These are phyloP conservation scores for Fraxinus anomala DNA, from an alignment of 257 asterid genomes.

Conservation along the genomic window DNA sequence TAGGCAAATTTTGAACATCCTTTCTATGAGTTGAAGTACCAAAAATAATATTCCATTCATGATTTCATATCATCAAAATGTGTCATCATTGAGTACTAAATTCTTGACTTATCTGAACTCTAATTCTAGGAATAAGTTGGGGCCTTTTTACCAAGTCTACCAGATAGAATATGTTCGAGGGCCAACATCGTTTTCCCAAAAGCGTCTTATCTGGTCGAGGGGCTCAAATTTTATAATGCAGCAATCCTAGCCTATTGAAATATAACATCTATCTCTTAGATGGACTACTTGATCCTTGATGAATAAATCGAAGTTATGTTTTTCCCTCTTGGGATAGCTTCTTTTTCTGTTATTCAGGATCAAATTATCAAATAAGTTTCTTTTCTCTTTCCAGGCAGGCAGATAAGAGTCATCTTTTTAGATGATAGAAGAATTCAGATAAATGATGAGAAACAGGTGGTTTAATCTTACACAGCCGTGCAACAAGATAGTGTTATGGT, in stretches of 20 bases:
- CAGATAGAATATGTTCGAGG: neutral
- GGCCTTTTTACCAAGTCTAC: neutral
- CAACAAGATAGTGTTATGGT: neutral
- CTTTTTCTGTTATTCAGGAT: neutral
- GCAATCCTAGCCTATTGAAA: neutral
- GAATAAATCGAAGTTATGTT: neutral
- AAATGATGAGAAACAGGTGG: neutral
- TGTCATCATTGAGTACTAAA: neutral
- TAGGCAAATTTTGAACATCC: neutral
- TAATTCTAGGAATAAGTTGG: neutral
- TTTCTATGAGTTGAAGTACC: neutral
- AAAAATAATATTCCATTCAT: neutral
- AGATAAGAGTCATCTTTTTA: neutral
- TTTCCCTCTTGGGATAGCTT: neutral
- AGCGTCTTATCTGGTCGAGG: neutral
- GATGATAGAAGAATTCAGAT: neutral
- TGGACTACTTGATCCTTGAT: neutral
- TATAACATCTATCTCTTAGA: neutral
- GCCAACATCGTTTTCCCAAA: neutral
- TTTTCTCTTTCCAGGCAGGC: neutral
- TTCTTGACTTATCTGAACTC: neutral
- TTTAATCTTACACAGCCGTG: too few relatives aligned
- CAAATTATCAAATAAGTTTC: neutral
- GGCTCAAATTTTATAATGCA: neutral
- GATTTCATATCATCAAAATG: neutral